Conservation (phyloP, 768 basidiomycete species). For the Saitozyma sp. region DNA sequence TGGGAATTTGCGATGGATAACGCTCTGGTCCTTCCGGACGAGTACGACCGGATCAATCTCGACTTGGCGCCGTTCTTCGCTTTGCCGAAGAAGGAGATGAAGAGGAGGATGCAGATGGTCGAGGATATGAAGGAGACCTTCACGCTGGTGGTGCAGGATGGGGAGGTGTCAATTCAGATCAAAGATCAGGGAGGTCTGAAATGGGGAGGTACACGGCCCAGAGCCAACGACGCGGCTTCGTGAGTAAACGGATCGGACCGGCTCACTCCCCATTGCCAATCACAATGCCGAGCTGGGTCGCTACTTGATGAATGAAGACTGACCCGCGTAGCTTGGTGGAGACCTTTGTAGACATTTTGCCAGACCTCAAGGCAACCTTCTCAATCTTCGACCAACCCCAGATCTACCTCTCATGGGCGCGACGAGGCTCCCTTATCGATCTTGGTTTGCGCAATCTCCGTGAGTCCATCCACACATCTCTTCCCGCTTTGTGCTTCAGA, state of each 20-base stretch:
- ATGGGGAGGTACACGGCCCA: slow-evolving; percentile 47
- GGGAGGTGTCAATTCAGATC: slow-evolving; percentile 45
- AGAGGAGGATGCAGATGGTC: slow-evolving; percentile 47
- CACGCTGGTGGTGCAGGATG: slow-evolving; percentile 41
- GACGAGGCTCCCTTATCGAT: slow-evolving; percentile 42
- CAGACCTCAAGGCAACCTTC: slow-evolving; percentile 48
- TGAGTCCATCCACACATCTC: slow-evolving; percentile 16
- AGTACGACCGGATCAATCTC: slow-evolving; percentile 51
- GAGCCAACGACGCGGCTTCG: slow-evolving; percentile 44
- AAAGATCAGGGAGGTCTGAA: slow-evolving; percentile 42
- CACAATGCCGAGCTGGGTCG: neutral
- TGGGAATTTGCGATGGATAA: slow-evolving; percentile 46
- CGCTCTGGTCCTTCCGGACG: slow-evolving; percentile 49
- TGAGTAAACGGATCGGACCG: slow-evolving; percentile 18
- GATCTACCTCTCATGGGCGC: slow-evolving; percentile 49
- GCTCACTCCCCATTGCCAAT: slow-evolving; percentile 8
- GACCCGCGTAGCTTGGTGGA: slow-evolving; percentile 25
- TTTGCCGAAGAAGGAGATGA: slow-evolving; percentile 46
- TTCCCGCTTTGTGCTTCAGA: neutral
- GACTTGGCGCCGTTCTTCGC: slow-evolving; percentile 52
- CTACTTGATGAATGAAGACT: neutral
- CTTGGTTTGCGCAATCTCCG: slow-evolving; percentile 46
- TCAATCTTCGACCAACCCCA: slow-evolving; percentile 52
- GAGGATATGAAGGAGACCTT: slow-evolving; percentile 51
- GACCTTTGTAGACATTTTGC: slow-evolving; percentile 39